Evolutionary conservation across 2,329 filamentous ascomycete genomes (phyloP).

Genomic region (Akanthomyces uredinophilus): DNA sequence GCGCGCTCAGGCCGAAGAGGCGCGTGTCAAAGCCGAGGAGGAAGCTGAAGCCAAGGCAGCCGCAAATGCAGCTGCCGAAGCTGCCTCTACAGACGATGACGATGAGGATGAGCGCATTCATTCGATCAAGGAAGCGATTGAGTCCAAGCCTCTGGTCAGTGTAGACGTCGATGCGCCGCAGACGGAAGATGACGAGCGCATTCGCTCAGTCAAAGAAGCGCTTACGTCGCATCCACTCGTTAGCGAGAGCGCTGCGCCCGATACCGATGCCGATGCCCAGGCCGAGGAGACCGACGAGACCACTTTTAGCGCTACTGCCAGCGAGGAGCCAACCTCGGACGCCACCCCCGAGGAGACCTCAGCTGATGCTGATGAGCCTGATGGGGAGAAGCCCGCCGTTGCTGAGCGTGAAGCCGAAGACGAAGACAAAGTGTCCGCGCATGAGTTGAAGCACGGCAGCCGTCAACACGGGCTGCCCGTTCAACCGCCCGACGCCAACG

Average conservation of each 20-base stretch:
- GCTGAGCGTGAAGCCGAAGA: background rate
- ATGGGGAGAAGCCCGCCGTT: background rate
- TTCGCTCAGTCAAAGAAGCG: conserved; percentile 1
- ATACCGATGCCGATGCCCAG: background rate
- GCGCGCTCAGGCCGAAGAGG: conserved; percentile 18
- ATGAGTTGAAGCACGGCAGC: background rate
- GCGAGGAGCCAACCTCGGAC: background rate
- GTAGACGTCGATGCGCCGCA: background rate
- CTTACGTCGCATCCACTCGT: background rate
- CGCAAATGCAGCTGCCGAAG: conserved; percentile 11
- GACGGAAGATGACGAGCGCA: conserved; percentile 9
- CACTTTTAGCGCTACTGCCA: background rate
- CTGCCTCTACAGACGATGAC: conserved; percentile 3
- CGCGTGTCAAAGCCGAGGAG: conserved; percentile 23
- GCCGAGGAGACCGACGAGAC: background rate
- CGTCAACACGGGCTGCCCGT: background rate
- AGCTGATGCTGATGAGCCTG: background rate
- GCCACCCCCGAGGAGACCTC: background rate
- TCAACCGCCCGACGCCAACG: background rate
- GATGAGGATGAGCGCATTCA: conserved; percentile 15
- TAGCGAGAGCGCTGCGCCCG: background rate
- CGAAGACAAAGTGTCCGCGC: background rate
- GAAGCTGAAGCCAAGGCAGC: conserved; percentile 20
- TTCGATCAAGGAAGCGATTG: conserved; percentile 19
- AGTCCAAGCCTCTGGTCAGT: conserved; percentile 8